Evolutionary conservation across 805 yeast genomes (phyloP).

Genomic region (Cephaloascus albidus): DNA sequence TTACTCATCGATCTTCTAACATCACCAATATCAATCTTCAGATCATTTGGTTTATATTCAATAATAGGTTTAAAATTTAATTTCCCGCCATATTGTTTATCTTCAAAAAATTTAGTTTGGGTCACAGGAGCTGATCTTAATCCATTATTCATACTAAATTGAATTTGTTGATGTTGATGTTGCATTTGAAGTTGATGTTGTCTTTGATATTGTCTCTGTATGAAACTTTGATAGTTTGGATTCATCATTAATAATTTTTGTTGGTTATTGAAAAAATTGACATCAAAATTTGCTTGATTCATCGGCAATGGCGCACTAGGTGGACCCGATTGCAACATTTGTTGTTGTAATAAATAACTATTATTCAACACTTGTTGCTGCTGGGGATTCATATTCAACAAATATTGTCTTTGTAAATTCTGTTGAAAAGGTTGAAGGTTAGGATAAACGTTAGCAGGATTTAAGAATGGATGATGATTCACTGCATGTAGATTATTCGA

Average conservation of each 20-base stretch:
- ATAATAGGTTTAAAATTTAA: background rate
- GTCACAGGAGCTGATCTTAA: background rate
- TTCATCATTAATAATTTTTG: background rate
- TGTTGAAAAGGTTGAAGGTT: background rate
- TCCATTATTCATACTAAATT: background rate
- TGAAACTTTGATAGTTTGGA: background rate
- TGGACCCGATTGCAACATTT: background rate
- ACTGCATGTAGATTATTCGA: background rate
- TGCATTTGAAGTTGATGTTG: background rate
- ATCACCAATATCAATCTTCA: background rate
- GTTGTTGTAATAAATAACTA: background rate
- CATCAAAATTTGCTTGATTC: background rate
- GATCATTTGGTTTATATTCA: background rate
- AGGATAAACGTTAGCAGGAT: background rate
- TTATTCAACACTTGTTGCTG: constrained; percentile 1
- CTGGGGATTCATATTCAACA: background rate
- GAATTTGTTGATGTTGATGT: background rate
- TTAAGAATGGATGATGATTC: background rate
- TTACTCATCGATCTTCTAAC: background rate
- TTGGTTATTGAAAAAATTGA: background rate
- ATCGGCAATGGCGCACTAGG: background rate
- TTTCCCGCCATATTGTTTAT: background rate
- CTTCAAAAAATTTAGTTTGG: background rate
- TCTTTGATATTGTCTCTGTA: background rate
- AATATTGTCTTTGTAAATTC: background rate